Evolutionary conservation across 2,329 filamentous ascomycete genomes (phyloP).

Genomic region (Hypoxylon sp.): DNA sequence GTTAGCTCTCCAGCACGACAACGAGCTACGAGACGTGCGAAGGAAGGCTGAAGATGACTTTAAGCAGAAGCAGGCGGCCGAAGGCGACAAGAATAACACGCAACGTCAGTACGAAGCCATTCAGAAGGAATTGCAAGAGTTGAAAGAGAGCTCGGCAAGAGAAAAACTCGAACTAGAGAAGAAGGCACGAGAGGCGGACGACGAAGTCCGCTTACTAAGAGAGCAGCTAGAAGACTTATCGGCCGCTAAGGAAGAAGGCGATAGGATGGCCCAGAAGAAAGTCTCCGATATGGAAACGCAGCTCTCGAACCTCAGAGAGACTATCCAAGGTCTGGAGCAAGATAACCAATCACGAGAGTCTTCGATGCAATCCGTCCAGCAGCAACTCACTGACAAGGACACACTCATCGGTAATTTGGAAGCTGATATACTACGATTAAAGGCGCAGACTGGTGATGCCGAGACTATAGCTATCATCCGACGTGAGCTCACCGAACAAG

Average conservation of each 20-base stretch:
- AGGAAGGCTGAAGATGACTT: conserved; percentile 88
- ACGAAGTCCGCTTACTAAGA: conserved; percentile 78
- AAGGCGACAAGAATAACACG: conserved; percentile 66
- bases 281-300: conserved; percentile 68
- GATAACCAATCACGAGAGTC: conserved; percentile 69
- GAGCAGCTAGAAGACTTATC: conserved; percentile 84
- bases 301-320: conserved; percentile 60
- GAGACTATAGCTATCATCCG: conserved; percentile 89
- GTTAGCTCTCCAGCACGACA: conserved; percentile 80
- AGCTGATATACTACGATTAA: conserved; percentile 84
- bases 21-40: conserved; percentile 84
- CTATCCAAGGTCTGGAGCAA: conserved; percentile 69
- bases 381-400: conserved; percentile 77
- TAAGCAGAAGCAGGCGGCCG: conserved; percentile 72
- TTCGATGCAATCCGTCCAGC: conserved; percentile 71
- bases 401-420: conserved; percentile 80
- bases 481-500: conserved; percentile 89
- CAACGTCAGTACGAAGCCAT: conserved; percentile 64
- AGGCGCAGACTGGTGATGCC: conserved; percentile 86
- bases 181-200: conserved; percentile 76
- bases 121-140: conserved; percentile 64
- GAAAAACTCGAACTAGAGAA: conserved; percentile 77
- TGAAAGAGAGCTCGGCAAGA: conserved; percentile 63
- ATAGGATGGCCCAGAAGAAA: conserved; percentile 70
- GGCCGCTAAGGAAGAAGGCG: conserved; percentile 75